phyloP scores from a whole-genome alignment of 495 filamentous ascomycete genomes.

The Parathielavia appendiculata region DNA sequence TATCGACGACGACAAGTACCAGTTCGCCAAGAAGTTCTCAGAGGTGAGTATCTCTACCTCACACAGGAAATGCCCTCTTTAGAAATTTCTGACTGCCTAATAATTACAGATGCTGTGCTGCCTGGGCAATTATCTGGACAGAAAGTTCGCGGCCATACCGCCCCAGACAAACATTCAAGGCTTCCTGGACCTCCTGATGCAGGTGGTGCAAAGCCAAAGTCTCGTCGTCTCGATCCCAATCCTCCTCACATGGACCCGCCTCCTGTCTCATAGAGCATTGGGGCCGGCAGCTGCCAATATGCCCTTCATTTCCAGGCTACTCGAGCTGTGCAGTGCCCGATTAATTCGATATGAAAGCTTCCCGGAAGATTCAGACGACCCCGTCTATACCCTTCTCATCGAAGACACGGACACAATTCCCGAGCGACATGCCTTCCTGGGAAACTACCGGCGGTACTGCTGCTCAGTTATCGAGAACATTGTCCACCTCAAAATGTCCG shows the following conservation, averaged over 20 bases:
- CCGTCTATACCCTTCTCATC: conserved; percentile 71
- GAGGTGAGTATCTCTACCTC: conserved; percentile 53
- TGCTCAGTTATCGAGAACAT: conserved; percentile 77
- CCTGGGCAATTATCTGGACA: conserved; percentile 75
- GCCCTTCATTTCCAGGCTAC: conserved; percentile 63
- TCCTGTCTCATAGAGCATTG: conserved; percentile 63
- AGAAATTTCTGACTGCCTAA: conserved; percentile 18
- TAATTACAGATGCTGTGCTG: conserved; percentile 67
- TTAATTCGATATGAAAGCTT: conserved; percentile 81
- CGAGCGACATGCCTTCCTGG: conserved; percentile 93
- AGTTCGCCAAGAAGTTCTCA: conserved; percentile 86
- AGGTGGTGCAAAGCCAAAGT: conserved; percentile 76
- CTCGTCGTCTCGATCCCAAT: conserved; percentile 88
- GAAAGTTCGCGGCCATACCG: conserved; percentile 58
- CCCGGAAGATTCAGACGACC: conserved; percentile 72
- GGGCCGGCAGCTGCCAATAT: conserved; percentile 60
- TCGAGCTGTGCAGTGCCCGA: conserved; percentile 72
- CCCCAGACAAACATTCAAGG: conserved; percentile 56
- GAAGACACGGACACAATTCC: conserved; percentile 95
- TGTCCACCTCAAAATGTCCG: conserved; percentile 69
- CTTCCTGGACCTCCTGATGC: conserved; percentile 73
- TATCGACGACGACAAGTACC: conserved; percentile 85
- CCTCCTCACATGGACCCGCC: conserved; percentile 80
- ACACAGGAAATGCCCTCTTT: background rate
- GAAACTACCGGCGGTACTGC: conserved; percentile 91